Evolutionary conservation across 352 stramenopile species (phyloP).

Genomic region (Phytophthora aleatoria): DNA sequence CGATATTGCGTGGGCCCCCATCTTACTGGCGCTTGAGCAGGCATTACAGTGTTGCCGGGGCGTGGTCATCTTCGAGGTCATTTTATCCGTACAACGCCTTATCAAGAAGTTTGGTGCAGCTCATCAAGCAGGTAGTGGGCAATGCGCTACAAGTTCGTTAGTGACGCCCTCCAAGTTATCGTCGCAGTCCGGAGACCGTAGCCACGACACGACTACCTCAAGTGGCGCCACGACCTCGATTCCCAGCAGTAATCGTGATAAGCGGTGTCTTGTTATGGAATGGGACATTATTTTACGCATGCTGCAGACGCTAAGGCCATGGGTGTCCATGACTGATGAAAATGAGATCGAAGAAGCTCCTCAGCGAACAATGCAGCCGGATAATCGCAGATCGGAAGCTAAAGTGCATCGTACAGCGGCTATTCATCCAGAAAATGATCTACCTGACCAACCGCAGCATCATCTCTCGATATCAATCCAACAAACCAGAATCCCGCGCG

Average conservation of each 20-base stretch:
- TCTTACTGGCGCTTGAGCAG: slow-evolving; percentile 69
- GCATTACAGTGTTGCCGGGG: slow-evolving; percentile 69
- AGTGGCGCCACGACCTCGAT: slow-evolving; percentile 5
- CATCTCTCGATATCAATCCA: slow-evolving; percentile 59
- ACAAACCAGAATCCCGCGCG: slow-evolving; percentile 73
- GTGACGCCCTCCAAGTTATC: slow-evolving; percentile 9
- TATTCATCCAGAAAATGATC: slow-evolving; percentile 21
- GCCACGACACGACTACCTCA: slow-evolving; percentile 3
- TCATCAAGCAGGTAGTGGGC: slow-evolving; percentile 11
- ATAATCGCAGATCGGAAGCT: slow-evolving; percentile 19
- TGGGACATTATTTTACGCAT: slow-evolving; percentile 89
- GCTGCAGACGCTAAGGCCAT: slow-evolving; percentile 65
- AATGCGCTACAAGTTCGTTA: slow-evolving; percentile 9
- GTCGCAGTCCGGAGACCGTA: slow-evolving; percentile 7
- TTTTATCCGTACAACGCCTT: slow-evolving; percentile 83
- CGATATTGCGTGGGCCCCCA: slow-evolving; percentile 72
- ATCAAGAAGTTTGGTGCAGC: slow-evolving; percentile 85
- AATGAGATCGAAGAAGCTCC: slow-evolving; percentile 35
- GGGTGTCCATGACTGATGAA: slow-evolving; percentile 63
- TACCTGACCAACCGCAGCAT: slow-evolving; percentile 27
- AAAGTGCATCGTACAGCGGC: slow-evolving; percentile 15
- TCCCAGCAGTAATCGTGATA: slow-evolving; percentile 22
- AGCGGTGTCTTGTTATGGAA: slow-evolving; percentile 62
- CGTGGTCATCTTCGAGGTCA: slow-evolving; percentile 88
- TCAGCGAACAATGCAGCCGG: slow-evolving; percentile 6